A percentile compares a stretch with the other conserved stretches of the same genome.
These are phyloP conservation scores for Trifolium repens DNA, from an alignment of 306 rosid genomes.

Conservation along the genomic window DNA sequence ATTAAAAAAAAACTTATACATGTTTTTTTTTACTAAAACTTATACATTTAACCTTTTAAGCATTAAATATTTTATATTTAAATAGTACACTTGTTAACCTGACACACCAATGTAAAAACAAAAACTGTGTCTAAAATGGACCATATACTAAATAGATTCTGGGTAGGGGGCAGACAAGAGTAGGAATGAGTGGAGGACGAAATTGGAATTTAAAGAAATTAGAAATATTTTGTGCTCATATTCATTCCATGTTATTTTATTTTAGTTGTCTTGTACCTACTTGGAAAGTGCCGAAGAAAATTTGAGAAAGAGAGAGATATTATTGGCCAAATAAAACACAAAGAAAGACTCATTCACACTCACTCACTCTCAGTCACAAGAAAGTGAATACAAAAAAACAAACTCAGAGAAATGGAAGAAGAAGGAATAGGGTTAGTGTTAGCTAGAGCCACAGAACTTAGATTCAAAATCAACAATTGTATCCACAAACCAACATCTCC, in stretches of 20 bases:
- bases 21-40: too few relatives aligned
- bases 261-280: not conserved
- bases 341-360: not conserved
- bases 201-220: not conserved
- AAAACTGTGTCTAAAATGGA: not conserved
- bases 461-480: conserved; percentile 79
- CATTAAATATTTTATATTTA: too few relatives aligned
- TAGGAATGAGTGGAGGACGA: not conserved
- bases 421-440: conserved; percentile 86
- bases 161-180: not conserved
- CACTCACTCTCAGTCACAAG: not conserved
- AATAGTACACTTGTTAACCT: too few relatives aligned
- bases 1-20: too few relatives aligned
- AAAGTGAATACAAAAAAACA: not conserved
- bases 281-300: not conserved
- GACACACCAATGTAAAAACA: too few relatives aligned
- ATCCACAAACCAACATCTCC: conserved; percentile 51
- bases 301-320: not conserved
- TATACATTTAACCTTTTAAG: too few relatives aligned
- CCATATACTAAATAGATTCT: not conserved
- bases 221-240: not conserved
- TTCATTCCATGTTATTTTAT: not conserved
- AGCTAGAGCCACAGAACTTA: conserved; percentile 88
- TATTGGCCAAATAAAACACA: not conserved
- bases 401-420: conserved; percentile 57